A percentile compares a stretch with the other conserved stretches of the same genome.
Conservation (phyloP, 441 rosid genomes). For the Jatropha podagrica region DNA sequence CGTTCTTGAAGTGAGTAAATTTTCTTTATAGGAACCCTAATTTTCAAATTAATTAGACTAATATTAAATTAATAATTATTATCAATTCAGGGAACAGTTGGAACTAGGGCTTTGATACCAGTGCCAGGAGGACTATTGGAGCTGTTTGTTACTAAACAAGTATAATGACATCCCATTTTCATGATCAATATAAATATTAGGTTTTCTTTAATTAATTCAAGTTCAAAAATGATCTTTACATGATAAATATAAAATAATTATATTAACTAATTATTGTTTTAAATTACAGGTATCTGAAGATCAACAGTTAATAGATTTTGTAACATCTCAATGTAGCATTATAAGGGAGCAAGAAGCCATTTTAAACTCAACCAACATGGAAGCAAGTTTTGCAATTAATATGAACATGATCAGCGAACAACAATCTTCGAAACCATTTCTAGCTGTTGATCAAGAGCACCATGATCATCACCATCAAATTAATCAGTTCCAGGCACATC, state of each 20-base stretch:
- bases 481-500: slow-evolving; percentile 26
- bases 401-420: slow-evolving; percentile 12
- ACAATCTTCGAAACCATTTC: slow-evolving; percentile 33
- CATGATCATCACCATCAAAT: slow-evolving; percentile 13
- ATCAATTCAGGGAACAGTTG: slow-evolving; percentile 49
- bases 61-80: background rate
- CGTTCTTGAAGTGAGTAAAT: slow-evolving; percentile 43
- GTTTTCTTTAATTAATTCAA: background rate
- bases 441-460: slow-evolving; percentile 16
- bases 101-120: slow-evolving; percentile 81
- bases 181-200: background rate
- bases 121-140: slow-evolving; percentile 73
- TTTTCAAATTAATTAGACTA: too few species aligned
- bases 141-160: slow-evolving; percentile 74
- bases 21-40: background rate
- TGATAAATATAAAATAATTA: background rate
- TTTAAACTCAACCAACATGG: slow-evolving; percentile 34
- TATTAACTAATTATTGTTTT: background rate
- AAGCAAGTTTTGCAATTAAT: slow-evolving; percentile 25
- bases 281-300: slow-evolving; percentile 70
- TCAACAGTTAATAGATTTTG: slow-evolving; percentile 56
- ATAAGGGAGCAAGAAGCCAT: slow-evolving; percentile 40
- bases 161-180: slow-evolving; percentile 14
- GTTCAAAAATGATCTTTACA: background rate
- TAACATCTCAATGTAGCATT: slow-evolving; percentile 55